These are phyloP conservation scores for Asterochloris sp. DNA, from an alignment of 139 green algal genomes.

Conservation along the genomic window DNA sequence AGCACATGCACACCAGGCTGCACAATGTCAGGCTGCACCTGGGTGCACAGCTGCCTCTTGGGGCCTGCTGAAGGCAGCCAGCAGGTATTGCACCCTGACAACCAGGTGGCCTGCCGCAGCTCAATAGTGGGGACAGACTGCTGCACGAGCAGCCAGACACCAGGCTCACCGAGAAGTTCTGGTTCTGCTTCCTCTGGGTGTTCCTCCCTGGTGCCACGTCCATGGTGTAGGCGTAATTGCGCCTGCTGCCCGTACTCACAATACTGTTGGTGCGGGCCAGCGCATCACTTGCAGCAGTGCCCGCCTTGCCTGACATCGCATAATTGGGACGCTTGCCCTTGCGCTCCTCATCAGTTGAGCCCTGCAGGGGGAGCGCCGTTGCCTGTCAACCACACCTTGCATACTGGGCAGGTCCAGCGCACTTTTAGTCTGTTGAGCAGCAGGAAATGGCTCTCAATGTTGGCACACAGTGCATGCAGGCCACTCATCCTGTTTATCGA, in stretches of 20 bases:
- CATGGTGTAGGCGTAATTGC: slow-evolving; percentile 8
- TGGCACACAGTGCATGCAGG: too few species aligned
- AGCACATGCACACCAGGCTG: too few species aligned
- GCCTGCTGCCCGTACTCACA: background rate
- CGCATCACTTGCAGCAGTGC: background rate
- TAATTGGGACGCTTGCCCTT: slow-evolving; percentile 10
- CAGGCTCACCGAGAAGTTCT: background rate
- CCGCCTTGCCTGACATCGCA: slow-evolving; percentile 2
- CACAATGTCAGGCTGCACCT: too few species aligned
- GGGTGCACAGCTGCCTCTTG: too few species aligned
- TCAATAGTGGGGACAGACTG: too few species aligned
- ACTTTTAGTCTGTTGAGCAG: background rate
- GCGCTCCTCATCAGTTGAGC: slow-evolving; percentile 1
- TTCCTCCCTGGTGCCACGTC: background rate
- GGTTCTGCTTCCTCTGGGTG: slow-evolving; percentile 1
- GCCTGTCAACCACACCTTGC: background rate
- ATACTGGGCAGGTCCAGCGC: background rate
- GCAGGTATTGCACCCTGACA: too few species aligned
- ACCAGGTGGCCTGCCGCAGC: too few species aligned
- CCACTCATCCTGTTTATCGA: background rate
- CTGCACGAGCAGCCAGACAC: background rate
- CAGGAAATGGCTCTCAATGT: background rate
- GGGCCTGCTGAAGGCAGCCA: too few species aligned
- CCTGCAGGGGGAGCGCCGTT: too few species aligned
- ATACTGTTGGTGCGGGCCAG: slow-evolving; percentile 3